Percentiles rank a stretch among this genome's conserved stretches.
These are phyloP conservation scores for Exophiala bonariae DNA, from an alignment of 2,329 filamentous ascomycete species.

Conservation along the genomic window DNA sequence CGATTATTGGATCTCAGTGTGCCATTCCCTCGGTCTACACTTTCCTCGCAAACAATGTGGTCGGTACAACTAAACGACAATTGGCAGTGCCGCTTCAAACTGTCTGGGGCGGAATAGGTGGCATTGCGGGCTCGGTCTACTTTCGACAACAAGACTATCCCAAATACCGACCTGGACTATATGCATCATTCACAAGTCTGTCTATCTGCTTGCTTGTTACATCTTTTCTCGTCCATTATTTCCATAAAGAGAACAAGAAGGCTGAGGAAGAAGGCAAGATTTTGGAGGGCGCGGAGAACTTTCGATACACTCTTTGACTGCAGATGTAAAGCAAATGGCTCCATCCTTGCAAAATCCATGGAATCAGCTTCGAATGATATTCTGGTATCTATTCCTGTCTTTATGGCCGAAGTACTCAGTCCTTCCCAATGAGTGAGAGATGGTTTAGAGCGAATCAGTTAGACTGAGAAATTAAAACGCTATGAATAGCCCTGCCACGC, in stretches of 20 bases:
- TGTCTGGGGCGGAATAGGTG: conserved; percentile 61
- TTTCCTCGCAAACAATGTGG: conserved; percentile 6
- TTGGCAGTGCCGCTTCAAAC: conserved; percentile 3
- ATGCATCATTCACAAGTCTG: conserved; percentile 40
- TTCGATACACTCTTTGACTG: conserved; percentile 35
- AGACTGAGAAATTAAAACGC: too few species aligned
- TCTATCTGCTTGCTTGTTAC: conserved; percentile 54
- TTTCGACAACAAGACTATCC: conserved; percentile 54
- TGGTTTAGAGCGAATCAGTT: too few species aligned
- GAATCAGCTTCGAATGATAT: too few species aligned
- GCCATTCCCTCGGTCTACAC: conserved; percentile 3
- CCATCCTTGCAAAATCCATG: too few species aligned
- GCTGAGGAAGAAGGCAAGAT: conserved; percentile 49
- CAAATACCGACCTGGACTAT: conserved; percentile 33
- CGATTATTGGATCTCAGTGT: conserved; percentile 1
- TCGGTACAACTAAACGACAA: conserved; percentile 5
- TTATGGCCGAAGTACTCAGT: too few species aligned
- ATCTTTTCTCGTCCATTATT: conserved; percentile 50
- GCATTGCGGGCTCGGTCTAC: conserved; percentile 71
- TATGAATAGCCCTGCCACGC: too few species aligned
- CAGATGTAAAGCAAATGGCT: background rate
- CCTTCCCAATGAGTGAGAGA: too few species aligned
- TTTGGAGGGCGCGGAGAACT: conserved; percentile 47
- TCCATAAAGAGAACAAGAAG: conserved; percentile 51
- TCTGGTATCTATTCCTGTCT: too few species aligned